Evolutionary conservation across 2,329 filamentous ascomycete species (phyloP), one percentile per base, ranked within the genome.

Genomic region (Aspergillus uvarum): DNA sequence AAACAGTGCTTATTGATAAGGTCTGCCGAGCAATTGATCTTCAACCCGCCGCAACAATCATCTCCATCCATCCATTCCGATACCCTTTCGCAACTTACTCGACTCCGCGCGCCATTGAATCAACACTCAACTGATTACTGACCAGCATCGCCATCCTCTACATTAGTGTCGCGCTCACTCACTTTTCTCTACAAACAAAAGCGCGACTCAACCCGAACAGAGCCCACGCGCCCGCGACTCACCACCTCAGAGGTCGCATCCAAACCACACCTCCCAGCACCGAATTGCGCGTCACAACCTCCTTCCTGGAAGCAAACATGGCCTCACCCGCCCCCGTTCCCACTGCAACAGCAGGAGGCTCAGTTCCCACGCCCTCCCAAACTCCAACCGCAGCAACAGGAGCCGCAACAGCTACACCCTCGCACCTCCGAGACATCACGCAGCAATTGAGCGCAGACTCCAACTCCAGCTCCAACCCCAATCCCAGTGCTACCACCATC

Each of bases 1-100:
- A 76, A 76, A 76, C 71, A 67, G 2, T 42, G 10, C 6, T 51
- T n/a, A 54, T 47, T 56, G 67, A 69, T 69, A 69, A 71, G 67
- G 60, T 63, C 59, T 48, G 21, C 21, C 58, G 51, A 35, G 32
- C 32, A 12, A 35, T 35, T 16, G 11, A 35, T 35, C 32, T 35
- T 35, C 32, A 35, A 35, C 10, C 26, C 32, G 32, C 14, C 12
- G 42, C 55, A 48, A 59, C 54, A 47, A 48, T 56, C 50, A 53
- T 51, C 44, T 58, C 51, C 56, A 60, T 29, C 51, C 56, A 51
- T 54, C 29, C 59, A 54, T 55, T 51, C n/a, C 3, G 38, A 35
- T 44, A 38, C 24, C 38, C 51, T 52, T 19, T 21, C 29, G n/a
- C 50, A 21, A 12, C 5, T 32, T 5, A n/a, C 4, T 31, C 26